Evolutionary conservation across 2,329 filamentous ascomycete species (phyloP).

Genomic region (Aureobasidium sp.): DNA sequence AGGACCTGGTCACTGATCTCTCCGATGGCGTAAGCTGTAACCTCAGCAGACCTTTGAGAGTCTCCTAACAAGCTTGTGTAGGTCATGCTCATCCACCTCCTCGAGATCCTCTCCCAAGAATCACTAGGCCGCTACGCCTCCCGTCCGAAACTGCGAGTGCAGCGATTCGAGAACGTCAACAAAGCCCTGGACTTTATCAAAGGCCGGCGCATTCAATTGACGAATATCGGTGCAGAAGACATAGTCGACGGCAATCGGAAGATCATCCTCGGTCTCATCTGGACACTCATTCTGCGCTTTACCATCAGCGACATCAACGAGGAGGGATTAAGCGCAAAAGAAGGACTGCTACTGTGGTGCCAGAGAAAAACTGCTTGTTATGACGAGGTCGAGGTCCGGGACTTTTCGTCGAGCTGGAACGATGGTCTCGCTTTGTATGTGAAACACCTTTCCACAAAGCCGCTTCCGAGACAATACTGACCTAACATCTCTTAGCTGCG

Average conservation of each 20-base stretch:
- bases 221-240: conserved; percentile 96
- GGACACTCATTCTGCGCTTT: conserved; percentile 95
- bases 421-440: conserved; percentile 79
- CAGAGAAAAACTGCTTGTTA: conserved; percentile 98
- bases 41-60: not conserved
- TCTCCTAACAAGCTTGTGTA: conserved; percentile 31
- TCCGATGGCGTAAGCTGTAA: conserved; percentile 74
- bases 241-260: conserved; percentile 97
- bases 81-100: conserved; percentile 92
- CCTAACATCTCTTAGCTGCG: conserved; percentile 49
- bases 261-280: conserved; percentile 94
- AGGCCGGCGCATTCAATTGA: conserved; percentile 86
- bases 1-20: conserved; percentile 81
- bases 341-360: conserved; percentile 92
- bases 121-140: conserved; percentile 95
- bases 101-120: conserved; percentile 91
- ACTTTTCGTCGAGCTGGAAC: conserved; percentile 96
- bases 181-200: conserved; percentile 91
- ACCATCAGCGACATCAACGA: conserved; percentile 98
- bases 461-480: not conserved
- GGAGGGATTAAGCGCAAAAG: conserved; percentile 95
- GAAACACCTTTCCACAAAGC: not conserved
- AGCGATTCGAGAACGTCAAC: conserved; percentile 97
- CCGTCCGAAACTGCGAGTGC: conserved; percentile 90
- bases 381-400: conserved; percentile 88